Base-by-base conservation (phyloP, 2,329 filamentous ascomycete genomes). In the Elsinoe perseae region DNA sequence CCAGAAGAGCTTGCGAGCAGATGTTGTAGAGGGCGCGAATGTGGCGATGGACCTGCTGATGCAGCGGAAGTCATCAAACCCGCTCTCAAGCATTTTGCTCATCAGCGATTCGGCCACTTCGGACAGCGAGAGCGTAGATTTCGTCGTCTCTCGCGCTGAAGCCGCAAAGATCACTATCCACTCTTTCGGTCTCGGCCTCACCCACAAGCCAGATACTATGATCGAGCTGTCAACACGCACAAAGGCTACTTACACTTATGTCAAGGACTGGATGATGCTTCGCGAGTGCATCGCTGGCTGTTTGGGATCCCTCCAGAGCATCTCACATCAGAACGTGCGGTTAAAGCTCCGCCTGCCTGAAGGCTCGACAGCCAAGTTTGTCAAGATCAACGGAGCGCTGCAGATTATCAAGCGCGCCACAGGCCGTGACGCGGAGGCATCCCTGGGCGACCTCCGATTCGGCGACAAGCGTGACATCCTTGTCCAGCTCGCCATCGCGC, bases 191-290 rank as follows among this genome's bases (percentile, higher is more conserved):
- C 80, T 98, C 16, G 93, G 93, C 53, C 84, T 96, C 76, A 97
- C 92, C 0, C 93, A 98, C 73, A 97, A 97, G 73, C 93, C 93
- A 4, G 93, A 98, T 68, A 96, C 91, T 0, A 95, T 98, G 90
- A 95, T 98, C 61, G 92, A 97, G 72, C 77, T 98, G 10, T 97
- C 93, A 0, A 93, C 88, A 5, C 82, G 90, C 59, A 98, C 93
- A 2, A 98, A 97, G 74, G 93, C 91, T 3, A 95, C 90, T 1
- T 98, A 97, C 68, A 95, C 90, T 1, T 98, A 97, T 66, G 91
- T 98, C 63, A 98, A 97, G 73, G 93, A 98, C 70, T 98, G 93
- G 93, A 97, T 97, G 92, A 98, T 97, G 92, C 80, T 98, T 32
- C 86, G 93, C 25, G 93, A 98, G 70, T 97, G 93, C 69, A 80